Conservation (phyloP, 441 rosid genomes). For the Isatis lusitanica region DNA sequence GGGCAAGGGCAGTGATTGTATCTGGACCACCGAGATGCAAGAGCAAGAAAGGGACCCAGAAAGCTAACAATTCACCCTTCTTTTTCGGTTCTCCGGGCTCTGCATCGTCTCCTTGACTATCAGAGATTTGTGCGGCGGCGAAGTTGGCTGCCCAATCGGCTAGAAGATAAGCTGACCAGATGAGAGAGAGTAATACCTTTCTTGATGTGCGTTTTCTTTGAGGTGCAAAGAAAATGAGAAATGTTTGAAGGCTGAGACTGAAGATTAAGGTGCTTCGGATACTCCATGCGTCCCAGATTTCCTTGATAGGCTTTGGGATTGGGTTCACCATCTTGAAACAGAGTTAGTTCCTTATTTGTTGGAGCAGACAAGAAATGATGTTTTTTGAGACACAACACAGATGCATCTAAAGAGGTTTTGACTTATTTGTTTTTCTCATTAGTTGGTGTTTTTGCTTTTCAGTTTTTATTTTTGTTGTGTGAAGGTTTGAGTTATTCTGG, state of each 20-base stretch:
- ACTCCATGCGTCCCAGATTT: conserved; percentile 44
- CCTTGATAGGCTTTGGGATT: conserved; percentile 31
- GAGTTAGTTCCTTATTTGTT: not conserved
- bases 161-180: conserved; percentile 53
- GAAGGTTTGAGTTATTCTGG: not conserved
- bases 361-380: not conserved
- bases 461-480: not conserved
- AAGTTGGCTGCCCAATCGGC: conserved; percentile 56
- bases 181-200: conserved; percentile 23
- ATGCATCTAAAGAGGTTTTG: not conserved
- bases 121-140: conserved; percentile 48
- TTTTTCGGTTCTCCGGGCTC: conserved; percentile 14
- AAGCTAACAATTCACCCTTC: conserved; percentile 37
- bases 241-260: conserved; percentile 49
- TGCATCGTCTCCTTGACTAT: conserved; percentile 34
- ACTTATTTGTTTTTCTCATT: not conserved
- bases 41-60: conserved; percentile 66
- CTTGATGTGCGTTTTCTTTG: conserved; percentile 39
- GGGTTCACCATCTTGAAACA: conserved; percentile 20
- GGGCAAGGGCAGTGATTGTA: conserved; percentile 64
- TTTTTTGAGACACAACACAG: conserved; percentile 3
- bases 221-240: conserved; percentile 46
- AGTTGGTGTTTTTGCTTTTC: too few relatives aligned
- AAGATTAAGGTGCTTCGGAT: conserved; percentile 43
- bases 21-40: conserved; percentile 76